A percentile compares a stretch with the other conserved stretches of the same genome.
Conservation (phyloP, 257 asterid species). For the Oldenlandia corymbosa region DNA sequence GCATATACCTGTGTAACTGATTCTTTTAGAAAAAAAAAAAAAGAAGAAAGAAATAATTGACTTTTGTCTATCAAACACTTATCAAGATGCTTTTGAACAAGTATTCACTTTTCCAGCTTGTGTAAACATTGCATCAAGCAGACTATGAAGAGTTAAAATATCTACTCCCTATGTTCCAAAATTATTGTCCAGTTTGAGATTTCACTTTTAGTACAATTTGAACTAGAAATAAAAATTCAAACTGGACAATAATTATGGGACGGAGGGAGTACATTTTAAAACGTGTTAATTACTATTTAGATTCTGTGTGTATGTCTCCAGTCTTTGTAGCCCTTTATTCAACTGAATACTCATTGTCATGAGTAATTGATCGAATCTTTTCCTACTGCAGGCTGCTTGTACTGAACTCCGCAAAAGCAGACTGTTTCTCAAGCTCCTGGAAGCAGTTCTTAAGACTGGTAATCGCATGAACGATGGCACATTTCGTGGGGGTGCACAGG, state of each 20-base stretch:
- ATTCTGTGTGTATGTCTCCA: neutral
- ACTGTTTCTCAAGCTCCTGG: constrained; percentile 80
- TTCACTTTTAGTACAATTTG: too few relatives aligned
- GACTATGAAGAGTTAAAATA: neutral
- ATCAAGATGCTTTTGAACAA: neutral
- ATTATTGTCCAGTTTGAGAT: too few relatives aligned
- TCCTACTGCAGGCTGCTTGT: constrained; percentile 73
- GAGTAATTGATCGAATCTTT: constrained; percentile 4
- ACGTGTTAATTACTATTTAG: neutral
- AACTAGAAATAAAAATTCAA: too few relatives aligned
- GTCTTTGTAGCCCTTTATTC: neutral
- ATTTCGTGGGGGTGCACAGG: constrained; percentile 92
- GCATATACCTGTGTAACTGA: too few relatives aligned
- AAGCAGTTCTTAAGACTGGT: constrained; percentile 96
- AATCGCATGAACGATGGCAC: constrained; percentile 96
- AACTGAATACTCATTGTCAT: neutral
- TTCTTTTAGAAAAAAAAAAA: neutral
- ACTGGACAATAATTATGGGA: too few relatives aligned
- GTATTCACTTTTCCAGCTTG: neutral
- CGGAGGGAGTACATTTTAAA: too few relatives aligned
- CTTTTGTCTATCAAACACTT: neutral
- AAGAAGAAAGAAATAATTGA: neutral
- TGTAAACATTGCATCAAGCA: neutral
- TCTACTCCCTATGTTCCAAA: too few relatives aligned
- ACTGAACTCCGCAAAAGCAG: constrained; percentile 72